A percentile compares a stretch with the other conserved stretches of the same genome.
Evolutionary conservation across 352 stramenopile species (phyloP).

Genomic region (Peronospora tabacina): DNA sequence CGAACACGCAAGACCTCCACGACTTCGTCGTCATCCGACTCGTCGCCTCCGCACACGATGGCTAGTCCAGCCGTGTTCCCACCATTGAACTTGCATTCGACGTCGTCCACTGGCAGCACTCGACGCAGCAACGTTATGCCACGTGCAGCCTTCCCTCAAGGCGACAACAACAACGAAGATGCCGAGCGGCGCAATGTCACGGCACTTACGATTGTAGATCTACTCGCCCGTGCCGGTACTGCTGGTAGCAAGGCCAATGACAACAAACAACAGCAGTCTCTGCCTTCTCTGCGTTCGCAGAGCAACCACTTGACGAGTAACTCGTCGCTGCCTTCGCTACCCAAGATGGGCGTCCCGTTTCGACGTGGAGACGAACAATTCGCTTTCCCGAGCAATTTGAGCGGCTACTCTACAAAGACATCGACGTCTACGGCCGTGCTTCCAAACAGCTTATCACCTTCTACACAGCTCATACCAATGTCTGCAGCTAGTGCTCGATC

Average conservation of each 20-base stretch:
- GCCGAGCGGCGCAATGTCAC: slow-evolving; percentile 30
- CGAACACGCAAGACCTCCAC: slow-evolving; percentile 10
- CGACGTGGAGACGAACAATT: slow-evolving; percentile 16
- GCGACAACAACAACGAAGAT: slow-evolving; percentile 25
- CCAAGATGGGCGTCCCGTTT: slow-evolving; percentile 32
- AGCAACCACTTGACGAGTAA: slow-evolving; percentile 3
- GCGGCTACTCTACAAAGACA: slow-evolving; percentile 8
- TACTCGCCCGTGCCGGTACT: slow-evolving; percentile 20
- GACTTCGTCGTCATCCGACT: slow-evolving; percentile 4
- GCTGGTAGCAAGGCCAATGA: slow-evolving; percentile 3
- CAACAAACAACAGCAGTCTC: slow-evolving; percentile 10
- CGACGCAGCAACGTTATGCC: slow-evolving; percentile 16
- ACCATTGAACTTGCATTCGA: slow-evolving; percentile 21
- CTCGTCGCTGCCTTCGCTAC: slow-evolving; percentile 27
- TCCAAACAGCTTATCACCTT: slow-evolving; percentile 11
- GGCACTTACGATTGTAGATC: slow-evolving; percentile 36
- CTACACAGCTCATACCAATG: slow-evolving; percentile 4
- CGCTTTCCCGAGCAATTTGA: slow-evolving; percentile 15
- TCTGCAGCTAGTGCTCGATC: neutral
- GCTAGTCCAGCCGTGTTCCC: slow-evolving; percentile 20
- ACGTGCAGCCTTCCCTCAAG: slow-evolving; percentile 18
- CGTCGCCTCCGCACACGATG: slow-evolving; percentile 8
- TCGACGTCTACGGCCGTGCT: slow-evolving; percentile 10
- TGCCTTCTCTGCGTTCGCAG: slow-evolving; percentile 24
- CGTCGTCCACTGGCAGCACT: slow-evolving; percentile 8